Evolutionary conservation across 2,329 filamentous ascomycete species (phyloP).

Genomic region (Rugonectria rugulosa): DNA sequence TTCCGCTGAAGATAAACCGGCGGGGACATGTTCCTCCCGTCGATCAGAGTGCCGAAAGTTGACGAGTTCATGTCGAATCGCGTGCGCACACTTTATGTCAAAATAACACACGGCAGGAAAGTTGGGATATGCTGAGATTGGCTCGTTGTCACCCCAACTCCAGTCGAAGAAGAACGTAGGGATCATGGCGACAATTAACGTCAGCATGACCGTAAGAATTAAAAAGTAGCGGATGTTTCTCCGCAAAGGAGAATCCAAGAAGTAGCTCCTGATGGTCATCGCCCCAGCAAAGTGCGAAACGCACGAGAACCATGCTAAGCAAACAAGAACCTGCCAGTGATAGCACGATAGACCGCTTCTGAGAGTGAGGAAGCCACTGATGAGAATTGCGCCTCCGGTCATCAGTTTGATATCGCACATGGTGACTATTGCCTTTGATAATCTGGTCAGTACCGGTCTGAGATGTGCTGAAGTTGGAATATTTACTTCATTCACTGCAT

Average conservation of each 20-base stretch:
- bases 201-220: neutral
- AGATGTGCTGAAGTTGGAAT: neutral
- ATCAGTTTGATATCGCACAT: neutral
- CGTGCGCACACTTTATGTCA: neutral
- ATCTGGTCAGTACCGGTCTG: too few relatives aligned
- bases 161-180: neutral
- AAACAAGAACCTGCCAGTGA: neutral
- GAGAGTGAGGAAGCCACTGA: neutral
- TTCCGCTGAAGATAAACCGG: neutral
- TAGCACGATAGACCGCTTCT: neutral
- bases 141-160: neutral
- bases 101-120: neutral
- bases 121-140: neutral
- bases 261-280: neutral
- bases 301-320: conserved; percentile 1
- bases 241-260: neutral
- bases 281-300: neutral
- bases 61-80: neutral
- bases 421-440: neutral
- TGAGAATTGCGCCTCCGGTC: neutral
- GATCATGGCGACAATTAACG: neutral
- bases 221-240: neutral
- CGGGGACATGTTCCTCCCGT: neutral
- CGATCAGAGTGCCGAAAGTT: too few relatives aligned
- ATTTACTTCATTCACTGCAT: neutral